These are phyloP conservation scores for Dactylorhiza incarnata DNA, from an alignment of 106 monocot genomes.

Conservation along the genomic window DNA sequence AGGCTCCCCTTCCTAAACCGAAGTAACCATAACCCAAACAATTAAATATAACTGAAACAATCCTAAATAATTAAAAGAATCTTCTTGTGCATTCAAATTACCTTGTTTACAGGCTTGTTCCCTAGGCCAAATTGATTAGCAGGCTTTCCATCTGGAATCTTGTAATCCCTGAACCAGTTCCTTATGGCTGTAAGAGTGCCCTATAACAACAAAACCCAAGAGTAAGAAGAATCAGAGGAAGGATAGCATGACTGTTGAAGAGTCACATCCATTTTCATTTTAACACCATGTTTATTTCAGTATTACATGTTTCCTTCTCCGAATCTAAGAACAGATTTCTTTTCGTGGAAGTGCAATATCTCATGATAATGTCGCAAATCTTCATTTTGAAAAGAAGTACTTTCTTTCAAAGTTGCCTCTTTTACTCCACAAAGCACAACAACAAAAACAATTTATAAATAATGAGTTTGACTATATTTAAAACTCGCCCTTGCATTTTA, in stretches of 20 bases:
- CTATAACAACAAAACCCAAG: conserved; percentile 27
- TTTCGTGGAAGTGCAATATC: not conserved
- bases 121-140: conserved; percentile 95
- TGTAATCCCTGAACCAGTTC: conserved; percentile 99
- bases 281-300: not conserved
- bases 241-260: not conserved
- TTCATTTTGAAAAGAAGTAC: not conserved
- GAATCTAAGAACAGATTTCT: not conserved
- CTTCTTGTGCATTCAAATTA: conserved; percentile 5
- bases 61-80: not conserved
- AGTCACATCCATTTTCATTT: not conserved
- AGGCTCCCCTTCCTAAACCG: too few species aligned
- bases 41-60: too few species aligned
- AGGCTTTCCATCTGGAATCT: conserved; percentile 97
- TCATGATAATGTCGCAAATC: not conserved
- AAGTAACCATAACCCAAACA: too few species aligned
- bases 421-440: not conserved
- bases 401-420: not conserved
- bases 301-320: not conserved
- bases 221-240: not conserved
- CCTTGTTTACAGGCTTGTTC: conserved; percentile 87
- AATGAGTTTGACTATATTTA: not conserved
- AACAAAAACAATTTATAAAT: not conserved
- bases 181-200: conserved; percentile 93
- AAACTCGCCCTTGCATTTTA: not conserved